These are phyloP conservation scores for Cavenderia fasciculata DNA, from an alignment of 78 protist species.

Conservation along the genomic window DNA sequence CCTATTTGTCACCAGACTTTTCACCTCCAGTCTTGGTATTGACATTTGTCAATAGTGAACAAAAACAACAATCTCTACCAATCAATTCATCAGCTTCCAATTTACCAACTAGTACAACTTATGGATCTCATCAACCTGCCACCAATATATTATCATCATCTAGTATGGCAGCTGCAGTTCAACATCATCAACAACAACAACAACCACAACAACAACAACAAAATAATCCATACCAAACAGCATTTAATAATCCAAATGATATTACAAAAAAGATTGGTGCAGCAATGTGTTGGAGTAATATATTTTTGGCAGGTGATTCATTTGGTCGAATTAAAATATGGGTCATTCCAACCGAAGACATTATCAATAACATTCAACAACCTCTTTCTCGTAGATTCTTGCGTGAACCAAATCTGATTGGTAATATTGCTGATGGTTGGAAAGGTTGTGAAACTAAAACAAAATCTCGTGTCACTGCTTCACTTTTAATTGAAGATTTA, in stretches of 20 bases:
- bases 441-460: constrained; percentile 12
- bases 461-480: constrained; percentile 47
- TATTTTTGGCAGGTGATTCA: constrained; percentile 60
- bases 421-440: constrained; percentile 56
- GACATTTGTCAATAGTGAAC: too few relatives aligned
- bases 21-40: too few relatives aligned
- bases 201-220: neutral
- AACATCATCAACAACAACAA: neutral
- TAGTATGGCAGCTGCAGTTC: neutral
- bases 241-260: constrained; percentile 10
- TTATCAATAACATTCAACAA: neutral
- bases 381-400: neutral
- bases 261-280: constrained; percentile 63
- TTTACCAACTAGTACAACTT: too few relatives aligned
- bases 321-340: constrained; percentile 60
- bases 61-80: too few relatives aligned
- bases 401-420: constrained; percentile 57
- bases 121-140: neutral
- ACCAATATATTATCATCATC: neutral
- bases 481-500: constrained; percentile 41
- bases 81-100: too few relatives aligned
- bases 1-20: too few relatives aligned
- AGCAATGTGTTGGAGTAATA: constrained; percentile 59
- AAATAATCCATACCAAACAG: neutral
- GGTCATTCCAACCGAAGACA: constrained; percentile 58